Base-by-base conservation (phyloP, 129 eudicot species). In the Solidago caesia region DNA sequence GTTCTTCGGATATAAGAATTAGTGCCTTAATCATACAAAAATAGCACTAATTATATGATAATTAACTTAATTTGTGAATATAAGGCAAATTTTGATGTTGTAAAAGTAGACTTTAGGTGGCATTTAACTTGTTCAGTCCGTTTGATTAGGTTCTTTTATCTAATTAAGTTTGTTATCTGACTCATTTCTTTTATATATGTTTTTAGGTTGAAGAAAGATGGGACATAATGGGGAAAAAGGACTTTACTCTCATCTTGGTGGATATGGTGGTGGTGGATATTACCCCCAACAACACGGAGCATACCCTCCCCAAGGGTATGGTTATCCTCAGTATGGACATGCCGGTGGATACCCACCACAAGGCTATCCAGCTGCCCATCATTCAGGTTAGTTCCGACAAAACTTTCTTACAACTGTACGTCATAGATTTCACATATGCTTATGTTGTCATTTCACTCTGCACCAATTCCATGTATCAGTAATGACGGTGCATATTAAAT, bases 221-320 rank as follows among this genome's bases (percentile, higher is more conserved):
- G 60, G 64, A 41, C 75, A 71, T 59, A 67, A 78, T 7, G 49
- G 76, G 14, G 96, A 90, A 65, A 90, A 82, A 82, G 91, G 96
- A 67, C 53, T 90, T 45, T 83, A 79, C 44, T 85, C 96, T 15
- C 45, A 68, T 77, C 71, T 77, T 52, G 87, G 84, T 68, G 90
- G 90, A 70, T 63, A 71, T 70, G 48, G 61, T 33, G 41, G 55
- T 4, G 83, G 71, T 16, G 90, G 85, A 42, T 69, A 67, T 11
- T 84, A 82, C 33, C 85, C 89, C 46, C 83, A 73, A 76, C 86
- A 62, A 76, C 75, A 76, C 25, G 82, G 70, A 71, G 43, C n/a
- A 44, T 78, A 78, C 72, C 82, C 82, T 2, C 67, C 70, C 43
- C 82, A 80, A 72, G 82, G 78, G 12, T 72, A 79, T 72, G 48